Percentiles rank a stretch among this genome's conserved stretches.
These are phyloP conservation scores for Harringtonia lauricola DNA, from an alignment of 2,329 filamentous ascomycete genomes.

Conservation along the genomic window DNA sequence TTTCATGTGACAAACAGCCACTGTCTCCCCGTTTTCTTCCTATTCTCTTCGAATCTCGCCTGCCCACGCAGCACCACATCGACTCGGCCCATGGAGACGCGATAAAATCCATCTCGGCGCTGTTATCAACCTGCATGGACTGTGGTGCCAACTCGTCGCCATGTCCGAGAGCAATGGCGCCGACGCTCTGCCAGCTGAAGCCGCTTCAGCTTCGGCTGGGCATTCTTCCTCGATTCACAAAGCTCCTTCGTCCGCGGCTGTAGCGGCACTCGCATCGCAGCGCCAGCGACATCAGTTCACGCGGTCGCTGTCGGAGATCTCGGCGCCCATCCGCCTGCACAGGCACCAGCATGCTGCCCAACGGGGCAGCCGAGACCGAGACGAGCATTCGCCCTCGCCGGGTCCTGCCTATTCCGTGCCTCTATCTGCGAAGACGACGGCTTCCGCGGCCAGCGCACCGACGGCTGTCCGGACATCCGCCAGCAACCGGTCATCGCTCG, in stretches of 20 bases:
- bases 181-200: too few relatives aligned
- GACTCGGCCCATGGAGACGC: too few relatives aligned
- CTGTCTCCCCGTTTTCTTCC: too few relatives aligned
- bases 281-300: conserved; percentile 40
- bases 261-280: conserved; percentile 9
- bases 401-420: not conserved
- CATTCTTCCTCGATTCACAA: not conserved
- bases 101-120: too few relatives aligned
- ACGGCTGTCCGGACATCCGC: conserved; percentile 15
- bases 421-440: not conserved
- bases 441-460: conserved; percentile 6
- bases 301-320: conserved; percentile 43
- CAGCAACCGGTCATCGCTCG: conserved; percentile 1
- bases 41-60: too few relatives aligned
- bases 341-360: conserved; percentile 26
- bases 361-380: conserved; percentile 17
- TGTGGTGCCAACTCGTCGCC: too few relatives aligned
- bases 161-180: too few relatives aligned
- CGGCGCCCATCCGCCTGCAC: conserved; percentile 32
- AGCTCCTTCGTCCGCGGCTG: not conserved
- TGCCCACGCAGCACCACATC: too few relatives aligned
- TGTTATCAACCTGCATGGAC: too few relatives aligned
- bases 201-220: too few relatives aligned
- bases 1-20: too few relatives aligned
- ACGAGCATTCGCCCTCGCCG: not conserved